Evolutionary conservation across 345 rosid genomes (phyloP).

Genomic region (Syzygium oleosum): DNA sequence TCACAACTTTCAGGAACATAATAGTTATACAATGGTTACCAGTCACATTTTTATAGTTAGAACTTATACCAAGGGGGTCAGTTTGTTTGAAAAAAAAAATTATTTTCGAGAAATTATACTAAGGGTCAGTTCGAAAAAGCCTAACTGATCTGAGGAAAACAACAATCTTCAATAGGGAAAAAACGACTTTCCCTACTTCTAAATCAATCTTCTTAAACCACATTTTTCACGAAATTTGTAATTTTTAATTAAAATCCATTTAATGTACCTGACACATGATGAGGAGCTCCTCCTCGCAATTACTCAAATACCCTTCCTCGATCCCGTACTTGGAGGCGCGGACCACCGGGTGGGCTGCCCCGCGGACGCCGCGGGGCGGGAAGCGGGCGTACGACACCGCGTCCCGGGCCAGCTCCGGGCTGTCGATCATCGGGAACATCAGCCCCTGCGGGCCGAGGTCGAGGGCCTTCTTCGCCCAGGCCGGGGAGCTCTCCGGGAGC

Average conservation of each 20-base stretch:
- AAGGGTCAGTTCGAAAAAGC: no score
- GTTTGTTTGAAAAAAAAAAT: not conserved
- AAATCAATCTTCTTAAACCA: no score
- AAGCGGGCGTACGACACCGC: slow-evolving; percentile 82
- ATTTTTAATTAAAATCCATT: no score
- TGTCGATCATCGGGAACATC: slow-evolving; percentile 92
- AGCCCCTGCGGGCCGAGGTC: slow-evolving; percentile 88
- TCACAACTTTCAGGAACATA: not conserved
- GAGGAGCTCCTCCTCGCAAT: slow-evolving; percentile 57
- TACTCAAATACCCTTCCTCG: slow-evolving; percentile 67
- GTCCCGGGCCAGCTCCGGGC: slow-evolving; percentile 43
- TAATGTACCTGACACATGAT: slow-evolving; percentile 62
- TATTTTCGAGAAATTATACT: not conserved
- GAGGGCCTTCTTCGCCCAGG: slow-evolving; percentile 87
- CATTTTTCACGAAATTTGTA: no score
- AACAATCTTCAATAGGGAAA: no score
- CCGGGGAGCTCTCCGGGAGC: slow-evolving; percentile 58
- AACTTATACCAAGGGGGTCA: not conserved
- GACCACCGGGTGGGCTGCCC: slow-evolving; percentile 80
- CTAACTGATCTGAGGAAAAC: no score
- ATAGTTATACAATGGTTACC: not conserved
- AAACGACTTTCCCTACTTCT: no score
- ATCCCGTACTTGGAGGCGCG: slow-evolving; percentile 77
- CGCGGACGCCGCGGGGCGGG: slow-evolving; percentile 77
- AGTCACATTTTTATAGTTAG: not conserved